Conservation (phyloP, 2,329 filamentous ascomycete genomes). For the Penicillium sp. region DNA sequence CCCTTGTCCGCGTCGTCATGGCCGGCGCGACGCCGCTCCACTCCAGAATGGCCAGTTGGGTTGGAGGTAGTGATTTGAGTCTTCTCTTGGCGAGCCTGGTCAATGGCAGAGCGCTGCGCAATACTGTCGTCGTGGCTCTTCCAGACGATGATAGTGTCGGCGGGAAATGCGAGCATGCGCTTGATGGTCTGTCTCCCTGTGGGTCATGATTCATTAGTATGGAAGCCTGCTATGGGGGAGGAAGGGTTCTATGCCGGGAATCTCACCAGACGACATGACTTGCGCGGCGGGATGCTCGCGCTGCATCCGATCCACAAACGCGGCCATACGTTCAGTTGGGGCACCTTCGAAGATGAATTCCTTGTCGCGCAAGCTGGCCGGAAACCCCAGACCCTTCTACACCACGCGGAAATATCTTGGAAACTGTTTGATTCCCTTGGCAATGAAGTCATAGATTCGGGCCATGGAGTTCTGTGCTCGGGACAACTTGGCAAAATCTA, state of each 20-base stretch:
- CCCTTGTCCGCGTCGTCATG: slow-evolving; percentile 43
- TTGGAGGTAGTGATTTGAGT: slow-evolving; percentile 35
- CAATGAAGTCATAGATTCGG: slow-evolving; percentile 81
- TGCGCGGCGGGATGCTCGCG: slow-evolving; percentile 82
- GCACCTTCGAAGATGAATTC: slow-evolving; percentile 86
- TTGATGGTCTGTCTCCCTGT: slow-evolving; percentile 94
- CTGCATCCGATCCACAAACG: slow-evolving; percentile 87
- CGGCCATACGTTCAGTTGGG: slow-evolving; percentile 66
- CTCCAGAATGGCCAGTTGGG: slow-evolving; percentile 27
- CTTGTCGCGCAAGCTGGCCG: slow-evolving; percentile 73
- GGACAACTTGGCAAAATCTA: slow-evolving; percentile 88
- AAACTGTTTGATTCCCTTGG: slow-evolving; percentile 70
- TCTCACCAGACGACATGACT: slow-evolving; percentile 63
- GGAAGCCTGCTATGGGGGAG: too few relatives aligned
- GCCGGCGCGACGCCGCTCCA: slow-evolving; percentile 39
- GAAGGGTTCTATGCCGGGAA: slow-evolving; percentile 21
- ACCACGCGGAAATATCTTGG: slow-evolving; percentile 87
- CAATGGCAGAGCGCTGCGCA: slow-evolving; percentile 80
- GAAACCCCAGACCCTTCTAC: slow-evolving; percentile 86
- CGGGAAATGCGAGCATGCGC: slow-evolving; percentile 75
- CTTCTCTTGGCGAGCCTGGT: slow-evolving; percentile 87
- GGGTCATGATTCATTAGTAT: slow-evolving; percentile 14
- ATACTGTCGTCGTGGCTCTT: slow-evolving; percentile 97
- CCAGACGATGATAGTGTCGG: slow-evolving; percentile 87
- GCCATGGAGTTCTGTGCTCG: slow-evolving; percentile 85